These are phyloP conservation scores for Lactarius vividus DNA, from an alignment of 768 basidiomycete genomes.

Conservation along the genomic window DNA sequence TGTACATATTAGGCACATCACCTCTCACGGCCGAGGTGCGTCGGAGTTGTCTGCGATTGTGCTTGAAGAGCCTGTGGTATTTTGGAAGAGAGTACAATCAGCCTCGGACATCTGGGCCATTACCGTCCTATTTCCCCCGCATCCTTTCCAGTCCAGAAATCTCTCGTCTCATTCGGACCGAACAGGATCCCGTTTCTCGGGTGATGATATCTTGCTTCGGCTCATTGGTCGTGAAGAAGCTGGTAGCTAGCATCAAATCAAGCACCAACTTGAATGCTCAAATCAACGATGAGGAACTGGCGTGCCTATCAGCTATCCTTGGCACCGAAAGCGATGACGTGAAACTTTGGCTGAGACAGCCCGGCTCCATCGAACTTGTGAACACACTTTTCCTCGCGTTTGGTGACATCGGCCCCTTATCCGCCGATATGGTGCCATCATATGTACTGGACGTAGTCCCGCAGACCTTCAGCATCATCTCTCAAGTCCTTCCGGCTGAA, in stretches of 20 bases:
- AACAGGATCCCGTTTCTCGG: not conserved
- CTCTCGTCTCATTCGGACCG: not conserved
- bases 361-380: too few species aligned
- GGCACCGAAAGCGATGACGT: too few species aligned
- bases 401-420: too few species aligned
- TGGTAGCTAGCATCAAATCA: too few species aligned
- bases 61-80: not conserved
- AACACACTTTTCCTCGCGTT: too few species aligned
- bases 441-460: not conserved
- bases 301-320: too few species aligned
- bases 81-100: not conserved
- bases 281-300: too few species aligned
- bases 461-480: not conserved
- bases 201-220: not conserved
- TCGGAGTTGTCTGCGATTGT: not conserved
- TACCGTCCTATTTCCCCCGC: not conserved
- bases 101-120: not conserved
- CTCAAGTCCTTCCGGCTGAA: not conserved
- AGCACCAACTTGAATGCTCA: too few species aligned
- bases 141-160: not conserved
- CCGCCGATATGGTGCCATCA: not conserved
- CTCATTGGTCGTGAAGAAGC: too few species aligned
- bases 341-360: too few species aligned
- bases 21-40: not conserved
- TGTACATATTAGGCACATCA: not conserved